Percentiles rank a stretch among this genome's conserved stretches.
Conservation (phyloP, 192 early-diverging fungal genomes). For the Umbelopsis vinacea region DNA sequence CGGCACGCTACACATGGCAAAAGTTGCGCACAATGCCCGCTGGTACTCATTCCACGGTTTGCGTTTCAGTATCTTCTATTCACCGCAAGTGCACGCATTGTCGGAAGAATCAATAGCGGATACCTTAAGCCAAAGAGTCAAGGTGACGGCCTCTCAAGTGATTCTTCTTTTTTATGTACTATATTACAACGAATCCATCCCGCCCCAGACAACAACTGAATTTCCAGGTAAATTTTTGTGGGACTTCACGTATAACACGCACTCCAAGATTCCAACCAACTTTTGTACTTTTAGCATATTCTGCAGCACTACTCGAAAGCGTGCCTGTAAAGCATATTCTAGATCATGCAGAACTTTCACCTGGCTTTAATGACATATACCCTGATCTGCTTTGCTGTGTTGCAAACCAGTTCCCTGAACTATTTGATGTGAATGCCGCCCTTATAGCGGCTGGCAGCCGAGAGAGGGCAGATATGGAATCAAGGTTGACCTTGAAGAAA, state of each 20-base stretch:
- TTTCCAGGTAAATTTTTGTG: neutral
- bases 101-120: constrained; percentile 29
- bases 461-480: neutral
- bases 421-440: constrained; percentile 37
- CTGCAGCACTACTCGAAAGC: constrained; percentile 23
- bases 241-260: neutral
- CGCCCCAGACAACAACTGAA: neutral
- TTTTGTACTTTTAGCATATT: constrained; percentile 31
- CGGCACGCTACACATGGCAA: neutral
- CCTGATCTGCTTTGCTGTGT: constrained; percentile 40
- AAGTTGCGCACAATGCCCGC: too few relatives aligned
- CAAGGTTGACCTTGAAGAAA: neutral
- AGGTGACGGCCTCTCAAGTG: constrained; percentile 33
- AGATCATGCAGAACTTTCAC: constrained; percentile 30
- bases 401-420: constrained; percentile 42
- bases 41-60: too few relatives aligned
- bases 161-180: constrained; percentile 42
- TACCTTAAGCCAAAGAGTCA: constrained; percentile 9
- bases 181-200: constrained; percentile 34
- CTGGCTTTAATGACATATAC: constrained; percentile 39
- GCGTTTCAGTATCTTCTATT: constrained; percentile 18
- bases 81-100: constrained; percentile 29
- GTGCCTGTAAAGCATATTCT: constrained; percentile 42
- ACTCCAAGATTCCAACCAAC: neutral
- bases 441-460: neutral